Conservation (phyloP, 441 rosid genomes). For the Erodium chrysanthum region DNA sequence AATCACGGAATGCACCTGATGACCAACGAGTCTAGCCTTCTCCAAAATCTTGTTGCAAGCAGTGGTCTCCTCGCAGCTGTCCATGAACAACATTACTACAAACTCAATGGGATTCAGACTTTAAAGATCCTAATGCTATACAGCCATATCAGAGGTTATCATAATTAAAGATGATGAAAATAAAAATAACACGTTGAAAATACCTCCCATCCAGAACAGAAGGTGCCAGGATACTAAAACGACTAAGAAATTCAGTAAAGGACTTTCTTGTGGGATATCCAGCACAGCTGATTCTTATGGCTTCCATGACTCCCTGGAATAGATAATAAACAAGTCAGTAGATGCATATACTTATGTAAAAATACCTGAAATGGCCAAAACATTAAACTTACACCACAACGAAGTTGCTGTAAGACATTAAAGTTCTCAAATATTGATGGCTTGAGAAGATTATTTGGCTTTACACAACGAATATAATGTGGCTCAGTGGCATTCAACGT, state of each 20-base stretch:
- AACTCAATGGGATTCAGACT: slow-evolving; percentile 11
- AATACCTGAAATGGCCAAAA: slow-evolving; percentile 22
- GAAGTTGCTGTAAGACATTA: slow-evolving; percentile 79
- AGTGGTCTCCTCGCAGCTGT: slow-evolving; percentile 45
- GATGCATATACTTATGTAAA: slow-evolving; percentile 8
- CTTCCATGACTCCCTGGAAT: slow-evolving; percentile 93
- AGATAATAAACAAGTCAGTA: slow-evolving; percentile 14
- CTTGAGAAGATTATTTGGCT: slow-evolving; percentile 88
- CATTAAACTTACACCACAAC: slow-evolving; percentile 73
- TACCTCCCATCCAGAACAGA: slow-evolving; percentile 51
- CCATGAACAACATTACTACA: slow-evolving; percentile 16
- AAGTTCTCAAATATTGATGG: slow-evolving; percentile 71
- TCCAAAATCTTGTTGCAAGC: slow-evolving; percentile 74
- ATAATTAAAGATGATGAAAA: slow-evolving; percentile 12
- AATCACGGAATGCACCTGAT: slow-evolving; percentile 49
- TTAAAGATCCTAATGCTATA: slow-evolving; percentile 14
- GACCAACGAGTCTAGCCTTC: slow-evolving; percentile 64
- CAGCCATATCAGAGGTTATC: slow-evolving; percentile 3
- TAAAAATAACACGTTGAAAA: slow-evolving; percentile 8
- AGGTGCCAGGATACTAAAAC: slow-evolving; percentile 62
- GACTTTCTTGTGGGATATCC: slow-evolving; percentile 87
- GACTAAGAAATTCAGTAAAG: slow-evolving; percentile 57
- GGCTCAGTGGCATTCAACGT: slow-evolving; percentile 86
- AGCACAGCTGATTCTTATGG: slow-evolving; percentile 96
- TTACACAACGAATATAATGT: slow-evolving; percentile 81